Base-by-base conservation (phyloP, 1,139 yeast species). In the Candida sanyaensis region DNA sequence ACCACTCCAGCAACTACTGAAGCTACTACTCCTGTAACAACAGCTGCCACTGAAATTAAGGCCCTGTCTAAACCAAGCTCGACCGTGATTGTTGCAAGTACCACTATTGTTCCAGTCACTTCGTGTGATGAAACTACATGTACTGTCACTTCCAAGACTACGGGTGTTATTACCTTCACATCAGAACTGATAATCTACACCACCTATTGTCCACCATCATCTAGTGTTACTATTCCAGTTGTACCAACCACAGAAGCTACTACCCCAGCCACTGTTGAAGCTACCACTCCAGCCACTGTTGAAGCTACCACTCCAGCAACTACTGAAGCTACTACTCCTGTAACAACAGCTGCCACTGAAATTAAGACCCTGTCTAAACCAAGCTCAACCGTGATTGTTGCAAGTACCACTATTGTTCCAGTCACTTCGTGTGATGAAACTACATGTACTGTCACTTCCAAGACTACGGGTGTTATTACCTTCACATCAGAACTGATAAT, bases 391-490 rank as follows among this genome's bases (percentile, higher is more conserved):
- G 52, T 49, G 41, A 53, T 58, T 51, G 56, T 41, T 45, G 55
- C 53, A 41, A 33, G 53, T 23, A 49, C 60, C 46, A 48, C 62
- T 50, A 51, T 55, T 48, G 43, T 55, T 49, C 56, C 64, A 47
- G 46, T 59, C 47, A 55, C 65, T 52, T 52, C 61, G n/a, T 62
- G 68, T 59, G 38, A 51, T 47, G 58, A 51, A 46, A 42, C 54
- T 60, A 60, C 51, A 28, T 74, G 78, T 54, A 42, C 63, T 32
- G 55, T 58, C 31, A 54, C 57, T 37, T 63, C 69, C 4, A 58
- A 55, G 43, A 70, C 78, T 44, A 71, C 78, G 32, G 76, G 75
- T 52, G 54, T 71, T 30, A 65, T 73, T 41, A 60, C 66, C 36
- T 59, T 66, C 47, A 69, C 73, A 43, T 55, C 60, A 41, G 56